A percentile compares a stretch with the other conserved stretches of the same genome.
Evolutionary conservation across 192 early-diverging fungal species (phyloP).

Genomic region (Geranomyces michiganensis): DNA sequence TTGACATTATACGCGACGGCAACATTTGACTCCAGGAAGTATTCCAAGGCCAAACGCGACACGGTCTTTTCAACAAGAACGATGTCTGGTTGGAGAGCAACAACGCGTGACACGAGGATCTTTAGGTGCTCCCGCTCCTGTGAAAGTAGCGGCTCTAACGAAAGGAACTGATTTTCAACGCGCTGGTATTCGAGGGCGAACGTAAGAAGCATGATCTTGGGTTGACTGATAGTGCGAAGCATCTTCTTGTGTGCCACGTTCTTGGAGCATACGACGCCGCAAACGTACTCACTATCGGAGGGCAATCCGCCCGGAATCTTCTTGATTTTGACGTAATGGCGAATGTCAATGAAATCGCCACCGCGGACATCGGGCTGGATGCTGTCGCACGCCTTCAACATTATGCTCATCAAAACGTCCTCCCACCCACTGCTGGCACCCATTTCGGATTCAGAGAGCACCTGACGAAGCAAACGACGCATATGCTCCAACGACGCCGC

Average conservation of each 20-base stretch:
- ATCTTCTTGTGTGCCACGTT: slow-evolving; percentile 90
- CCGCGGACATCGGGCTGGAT: slow-evolving; percentile 66
- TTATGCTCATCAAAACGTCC: slow-evolving; percentile 68
- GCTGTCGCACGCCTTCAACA: slow-evolving; percentile 66
- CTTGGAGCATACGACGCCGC: slow-evolving; percentile 93
- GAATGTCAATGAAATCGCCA: slow-evolving; percentile 85
- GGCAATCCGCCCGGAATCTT: slow-evolving; percentile 87
- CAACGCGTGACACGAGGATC: slow-evolving; percentile 77
- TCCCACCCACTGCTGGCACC: slow-evolving; percentile 61
- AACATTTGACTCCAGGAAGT: slow-evolving; percentile 77
- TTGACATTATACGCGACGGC: slow-evolving; percentile 87
- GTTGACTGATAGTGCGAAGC: slow-evolving; percentile 65
- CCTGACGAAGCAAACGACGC: slow-evolving; percentile 68
- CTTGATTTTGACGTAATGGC: slow-evolving; percentile 90
- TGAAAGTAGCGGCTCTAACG: slow-evolving; percentile 77
- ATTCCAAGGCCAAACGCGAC: slow-evolving; percentile 82
- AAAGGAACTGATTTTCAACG: slow-evolving; percentile 74
- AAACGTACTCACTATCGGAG: slow-evolving; percentile 78
- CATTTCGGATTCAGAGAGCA: slow-evolving; percentile 69
- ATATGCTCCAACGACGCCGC: slow-evolving; percentile 69
- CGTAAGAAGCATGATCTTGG: slow-evolving; percentile 83
- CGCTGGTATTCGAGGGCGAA: slow-evolving; percentile 85
- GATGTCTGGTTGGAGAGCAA: slow-evolving; percentile 74
- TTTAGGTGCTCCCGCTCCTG: slow-evolving; percentile 84
- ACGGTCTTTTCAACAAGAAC: slow-evolving; percentile 82